Evolutionary conservation across 345 rosid species (phyloP).

Genomic region (Pistacia integerrima): DNA sequence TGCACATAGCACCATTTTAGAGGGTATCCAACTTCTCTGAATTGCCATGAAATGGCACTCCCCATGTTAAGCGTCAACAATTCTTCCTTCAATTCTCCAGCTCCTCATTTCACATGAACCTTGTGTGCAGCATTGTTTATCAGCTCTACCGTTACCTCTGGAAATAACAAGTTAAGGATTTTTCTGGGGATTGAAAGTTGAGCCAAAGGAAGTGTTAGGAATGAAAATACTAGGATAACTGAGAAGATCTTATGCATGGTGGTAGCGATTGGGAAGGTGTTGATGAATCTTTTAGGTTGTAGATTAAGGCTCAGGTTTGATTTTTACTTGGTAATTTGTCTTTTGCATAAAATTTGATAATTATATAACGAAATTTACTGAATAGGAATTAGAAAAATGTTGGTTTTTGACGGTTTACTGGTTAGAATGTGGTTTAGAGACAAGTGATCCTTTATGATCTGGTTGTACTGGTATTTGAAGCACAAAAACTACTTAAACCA

Average conservation of each 20-base stretch:
- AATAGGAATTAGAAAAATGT: background rate
- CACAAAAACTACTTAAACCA: too few species aligned
- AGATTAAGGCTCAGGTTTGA: background rate
- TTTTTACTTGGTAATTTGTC: too few species aligned
- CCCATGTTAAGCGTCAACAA: background rate
- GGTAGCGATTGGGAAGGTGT: background rate
- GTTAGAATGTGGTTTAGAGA: background rate
- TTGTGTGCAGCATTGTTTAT: conserved; percentile 2
- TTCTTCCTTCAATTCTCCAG: background rate
- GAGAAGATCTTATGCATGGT: background rate
- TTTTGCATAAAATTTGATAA: too few species aligned
- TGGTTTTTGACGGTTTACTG: background rate
- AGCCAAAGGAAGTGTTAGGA: background rate
- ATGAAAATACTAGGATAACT: background rate
- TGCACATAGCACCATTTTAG: conserved; percentile 12
- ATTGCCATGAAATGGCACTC: background rate
- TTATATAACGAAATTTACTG: background rate
- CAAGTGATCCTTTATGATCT: background rate
- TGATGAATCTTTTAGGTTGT: background rate
- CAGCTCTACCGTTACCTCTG: conserved; percentile 6
- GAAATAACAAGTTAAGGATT: background rate
- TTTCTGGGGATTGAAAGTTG: background rate
- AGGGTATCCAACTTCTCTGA: conserved; percentile 1
- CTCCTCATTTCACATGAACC: conserved; percentile 8
- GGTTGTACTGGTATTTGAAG: background rate